Base-by-base conservation (phyloP, 2,329 filamentous ascomycete species). In the Aspergillus sclerotialis region DNA sequence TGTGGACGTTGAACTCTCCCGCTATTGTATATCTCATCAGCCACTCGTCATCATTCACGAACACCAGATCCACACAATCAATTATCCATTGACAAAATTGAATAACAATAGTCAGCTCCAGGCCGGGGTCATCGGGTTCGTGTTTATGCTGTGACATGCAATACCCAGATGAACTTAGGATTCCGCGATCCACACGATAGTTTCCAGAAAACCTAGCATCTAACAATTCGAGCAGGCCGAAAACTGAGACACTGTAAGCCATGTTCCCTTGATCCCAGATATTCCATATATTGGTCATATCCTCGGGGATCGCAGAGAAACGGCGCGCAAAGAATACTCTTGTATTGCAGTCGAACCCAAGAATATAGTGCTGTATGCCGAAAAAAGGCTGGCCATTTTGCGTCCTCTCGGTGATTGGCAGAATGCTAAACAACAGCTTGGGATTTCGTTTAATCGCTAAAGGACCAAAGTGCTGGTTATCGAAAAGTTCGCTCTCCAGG, bases 41-140 rank as follows among this genome's bases (percentile, higher is more conserved):
- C 10, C 10, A 21, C 5, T 33, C 34, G 9, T 52, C 52, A 3
- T 45, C 43, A 16, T 48, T 23, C 6, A 7, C 19, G 19, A 23
- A 23, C 7, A 23, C 19, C 6, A 23, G 19, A 10, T 23, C 19
- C 6, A 10, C 19, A 6, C 6, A 48, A 27, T 60, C 58, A 9
- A 46, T 18, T 2, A 58, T 33, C 36, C 55, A 60, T 33, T 58
- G 55, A 13, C 48, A 45, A 28, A 52, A 58, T 16, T 50, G 36
- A 18, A 56, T 49, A 5, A 36, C 37, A 28, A 61, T 45, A 8
- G 58, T 47, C 8, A 60, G 40, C 30, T 61, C 58, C 43, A 61
- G 33, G 3, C 55, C 56, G 1, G 50, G 51, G 27, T 52, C 48
- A 7, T 52, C 50, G 1, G 50, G 51, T 26, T 52, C 48, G 6